Evolutionary conservation across 148 eudicot species (phyloP).

Genomic region (Fagopyrum homotropicum): DNA sequence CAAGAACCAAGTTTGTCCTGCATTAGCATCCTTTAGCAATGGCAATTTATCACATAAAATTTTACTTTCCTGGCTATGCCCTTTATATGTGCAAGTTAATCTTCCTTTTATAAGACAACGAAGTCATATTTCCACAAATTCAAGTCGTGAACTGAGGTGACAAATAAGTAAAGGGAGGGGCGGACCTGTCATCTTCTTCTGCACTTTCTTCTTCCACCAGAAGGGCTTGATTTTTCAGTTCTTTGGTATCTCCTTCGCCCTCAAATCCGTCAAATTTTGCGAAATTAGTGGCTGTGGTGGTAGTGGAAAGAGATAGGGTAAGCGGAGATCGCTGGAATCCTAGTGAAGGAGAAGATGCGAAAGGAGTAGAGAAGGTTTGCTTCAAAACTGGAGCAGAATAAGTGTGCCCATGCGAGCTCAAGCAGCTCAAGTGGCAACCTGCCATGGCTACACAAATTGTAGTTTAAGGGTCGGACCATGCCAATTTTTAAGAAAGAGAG

Average conservation of each 20-base stretch:
- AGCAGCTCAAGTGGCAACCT: slow-evolving; percentile 9
- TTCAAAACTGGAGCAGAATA: neutral
- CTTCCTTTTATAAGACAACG: neutral
- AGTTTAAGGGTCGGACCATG: neutral
- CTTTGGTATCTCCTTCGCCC: slow-evolving; percentile 23
- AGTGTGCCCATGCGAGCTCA: slow-evolving; percentile 3
- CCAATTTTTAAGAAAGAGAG: neutral
- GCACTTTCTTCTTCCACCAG: slow-evolving; percentile 20
- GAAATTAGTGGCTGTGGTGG: slow-evolving; percentile 25
- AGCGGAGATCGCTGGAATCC: slow-evolving; percentile 1
- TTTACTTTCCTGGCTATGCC: neutral
- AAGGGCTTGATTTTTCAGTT: slow-evolving; percentile 2
- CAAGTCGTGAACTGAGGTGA: neutral
- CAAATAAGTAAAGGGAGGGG: neutral
- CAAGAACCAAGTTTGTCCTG: neutral
- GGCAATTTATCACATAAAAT: neutral
- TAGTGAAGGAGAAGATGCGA: neutral
- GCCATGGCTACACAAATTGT: neutral
- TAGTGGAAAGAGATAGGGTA: neutral
- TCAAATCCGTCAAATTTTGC: slow-evolving; percentile 84
- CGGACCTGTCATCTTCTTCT: slow-evolving; percentile 79
- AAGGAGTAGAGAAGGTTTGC: neutral
- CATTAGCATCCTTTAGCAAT: neutral
- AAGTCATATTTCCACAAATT: neutral
- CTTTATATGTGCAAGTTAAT: neutral